Evolutionary conservation across 768 basidiomycete genomes (phyloP), one percentile per base, ranked within the genome.

Genomic region (Leucocoprinus leucothites): DNA sequence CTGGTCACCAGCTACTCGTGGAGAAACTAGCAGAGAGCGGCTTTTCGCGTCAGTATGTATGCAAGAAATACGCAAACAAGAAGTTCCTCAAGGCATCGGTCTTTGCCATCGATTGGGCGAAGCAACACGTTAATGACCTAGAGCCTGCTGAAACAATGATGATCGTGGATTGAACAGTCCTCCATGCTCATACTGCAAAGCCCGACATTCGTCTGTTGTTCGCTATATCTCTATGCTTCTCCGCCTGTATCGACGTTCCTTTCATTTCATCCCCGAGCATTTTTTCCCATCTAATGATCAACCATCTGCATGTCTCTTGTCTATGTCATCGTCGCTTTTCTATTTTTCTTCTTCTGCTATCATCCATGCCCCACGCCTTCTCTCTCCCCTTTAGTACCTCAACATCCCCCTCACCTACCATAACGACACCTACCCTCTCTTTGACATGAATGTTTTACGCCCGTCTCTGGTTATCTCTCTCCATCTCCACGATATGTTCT

Each of bases 51-150:
- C 84, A 87, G 62, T 93, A 94, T 71, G 87, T 94, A 36, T 95
- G 85, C 83, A 89, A 89, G 78, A 98, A 99, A 76, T 99, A 98
- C 71, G 85, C 93, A 43, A 83, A 91, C 80, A 97, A 95, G 85
- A 95, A 94, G 72, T 98, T 97, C 82, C 84, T 98, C 68, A 93
- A 96, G 71, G 96, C 89, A 26, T 86, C 88, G 18, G 69, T 81
- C 36, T 91, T 85, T 64, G 89, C 89, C 41, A 78, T 89, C 64
- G 81, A 87, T 53, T 89, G 86, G 86, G 87, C 88, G 42, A 81
- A 75, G 61, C 71, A 67, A 38, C 77, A 84, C 66, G 61, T 74
- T 62, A 67, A 64, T 49, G 74, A 64, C 54, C 70, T 71, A 31
- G 63, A 66, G 47, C 61, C 65, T 45, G 62, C 64, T 42, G 78